Conservation (phyloP, 345 rosid genomes). For the Rhodamnia rubescens region DNA sequence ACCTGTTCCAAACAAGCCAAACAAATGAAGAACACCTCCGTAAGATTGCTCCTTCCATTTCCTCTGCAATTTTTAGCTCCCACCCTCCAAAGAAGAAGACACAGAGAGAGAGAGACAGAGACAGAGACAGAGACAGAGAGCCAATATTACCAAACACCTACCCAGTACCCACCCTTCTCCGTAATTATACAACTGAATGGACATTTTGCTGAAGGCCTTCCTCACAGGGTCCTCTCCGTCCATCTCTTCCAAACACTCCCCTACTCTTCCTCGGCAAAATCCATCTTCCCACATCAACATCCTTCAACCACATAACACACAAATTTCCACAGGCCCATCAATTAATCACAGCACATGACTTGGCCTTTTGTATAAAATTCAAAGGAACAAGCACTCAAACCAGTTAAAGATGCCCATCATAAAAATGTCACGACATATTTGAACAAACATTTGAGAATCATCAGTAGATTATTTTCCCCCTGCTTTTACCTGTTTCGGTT, state of each 20-base stretch:
- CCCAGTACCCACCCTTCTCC: slow-evolving; percentile 99
- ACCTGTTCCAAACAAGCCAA: slow-evolving; percentile 28
- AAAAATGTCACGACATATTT: neutral
- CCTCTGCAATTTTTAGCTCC: neutral
- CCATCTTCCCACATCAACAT: slow-evolving; percentile 99
- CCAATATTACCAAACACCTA: slow-evolving; percentile 36
- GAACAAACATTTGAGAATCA: neutral
- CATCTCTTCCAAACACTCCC: slow-evolving; percentile 71
- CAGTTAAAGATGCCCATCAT: neutral
- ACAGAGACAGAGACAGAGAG: slow-evolving; percentile 6
- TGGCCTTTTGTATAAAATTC: neutral
- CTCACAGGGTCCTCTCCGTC: slow-evolving; percentile 92
- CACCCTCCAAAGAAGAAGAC: neutral
- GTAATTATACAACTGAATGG: slow-evolving; percentile 98
- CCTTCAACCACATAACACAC: slow-evolving; percentile 29
- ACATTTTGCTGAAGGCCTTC: slow-evolving; percentile 99
- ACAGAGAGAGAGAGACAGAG: neutral
- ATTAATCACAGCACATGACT: neutral
- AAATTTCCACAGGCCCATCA: neutral
- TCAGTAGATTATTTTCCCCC: neutral
- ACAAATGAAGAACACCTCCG: neutral
- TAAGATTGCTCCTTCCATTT: neutral
- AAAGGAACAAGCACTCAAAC: neutral
- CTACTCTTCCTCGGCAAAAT: slow-evolving; percentile 70
- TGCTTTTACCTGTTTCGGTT: neutral